Evolutionary conservation across 2,329 filamentous ascomycete species (phyloP).

Genomic region (Pyrenochaeta sp.): DNA sequence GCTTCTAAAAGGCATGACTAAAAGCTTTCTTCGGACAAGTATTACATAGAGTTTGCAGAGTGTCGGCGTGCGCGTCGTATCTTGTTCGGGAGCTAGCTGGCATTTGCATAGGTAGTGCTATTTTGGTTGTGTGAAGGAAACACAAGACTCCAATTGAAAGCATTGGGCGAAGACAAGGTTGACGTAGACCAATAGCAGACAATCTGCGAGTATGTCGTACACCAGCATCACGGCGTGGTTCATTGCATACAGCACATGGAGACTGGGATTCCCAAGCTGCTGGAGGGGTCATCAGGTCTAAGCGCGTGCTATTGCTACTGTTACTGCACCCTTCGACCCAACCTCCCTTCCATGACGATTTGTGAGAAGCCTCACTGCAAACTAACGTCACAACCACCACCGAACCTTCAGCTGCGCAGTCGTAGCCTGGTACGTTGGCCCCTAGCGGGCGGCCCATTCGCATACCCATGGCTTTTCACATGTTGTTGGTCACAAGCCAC

Average conservation of each 20-base stretch:
- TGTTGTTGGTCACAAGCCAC: slow-evolving; percentile 7
- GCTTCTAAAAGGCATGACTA: slow-evolving; percentile 20
- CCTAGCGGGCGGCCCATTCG: neutral
- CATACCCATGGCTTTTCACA: slow-evolving; percentile 1
- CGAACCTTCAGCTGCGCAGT: neutral
- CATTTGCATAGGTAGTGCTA: neutral
- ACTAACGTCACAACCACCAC: neutral
- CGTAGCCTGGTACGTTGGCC: neutral
- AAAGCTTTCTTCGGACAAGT: neutral
- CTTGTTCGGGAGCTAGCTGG: neutral
- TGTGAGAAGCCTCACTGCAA: neutral
- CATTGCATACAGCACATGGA: neutral
- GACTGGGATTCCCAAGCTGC: neutral
- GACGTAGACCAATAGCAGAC: neutral
- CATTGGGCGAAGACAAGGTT: too few species aligned
- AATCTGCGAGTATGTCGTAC: neutral
- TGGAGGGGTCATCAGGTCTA: neutral
- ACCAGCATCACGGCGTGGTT: neutral
- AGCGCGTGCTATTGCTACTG: neutral
- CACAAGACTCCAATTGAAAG: neutral
- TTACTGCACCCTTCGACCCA: neutral
- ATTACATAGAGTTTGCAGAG: neutral
- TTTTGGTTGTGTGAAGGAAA: neutral
- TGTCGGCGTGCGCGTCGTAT: neutral
- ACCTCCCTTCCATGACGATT: neutral